Percentiles rank a stretch among this genome's conserved stretches.
phyloP scores from a whole-genome alignment of 2,329 filamentous ascomycete genomes.

The Epichloe coenophiala region DNA sequence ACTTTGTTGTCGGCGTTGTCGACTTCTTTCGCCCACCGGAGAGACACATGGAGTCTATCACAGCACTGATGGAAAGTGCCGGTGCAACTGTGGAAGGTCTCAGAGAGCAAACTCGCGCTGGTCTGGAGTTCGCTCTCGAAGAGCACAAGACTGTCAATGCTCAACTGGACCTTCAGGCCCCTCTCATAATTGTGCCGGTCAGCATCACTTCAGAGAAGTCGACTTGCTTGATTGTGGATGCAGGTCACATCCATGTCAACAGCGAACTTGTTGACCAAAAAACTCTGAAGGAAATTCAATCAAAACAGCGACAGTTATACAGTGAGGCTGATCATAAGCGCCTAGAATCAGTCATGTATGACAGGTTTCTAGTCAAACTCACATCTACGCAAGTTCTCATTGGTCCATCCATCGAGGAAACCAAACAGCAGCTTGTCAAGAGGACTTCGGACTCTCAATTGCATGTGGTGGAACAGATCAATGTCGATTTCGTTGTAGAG shows the following conservation, averaged over 20 bases:
- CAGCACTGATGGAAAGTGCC: constrained; percentile 86
- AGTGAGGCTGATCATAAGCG: constrained; percentile 79
- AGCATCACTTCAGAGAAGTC: constrained; percentile 72
- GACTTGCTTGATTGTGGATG: constrained; percentile 86
- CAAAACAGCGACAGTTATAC: constrained; percentile 77
- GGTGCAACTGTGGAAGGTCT: constrained; percentile 92
- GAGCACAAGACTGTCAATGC: constrained; percentile 98
- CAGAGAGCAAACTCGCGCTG: constrained; percentile 87
- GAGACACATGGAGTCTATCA: constrained; percentile 96
- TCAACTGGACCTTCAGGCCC: constrained; percentile 87
- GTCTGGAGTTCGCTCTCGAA: constrained; percentile 88
- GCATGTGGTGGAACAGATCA: constrained; percentile 93
- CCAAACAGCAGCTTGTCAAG: constrained; percentile 64
- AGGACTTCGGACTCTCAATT: constrained; percentile 56
- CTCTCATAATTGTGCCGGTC: constrained; percentile 90
- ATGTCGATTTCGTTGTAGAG: constrained; percentile 93
- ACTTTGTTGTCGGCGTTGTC: constrained; percentile 77
- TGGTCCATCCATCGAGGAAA: constrained; percentile 81
- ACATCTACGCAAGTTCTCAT: constrained; percentile 93
- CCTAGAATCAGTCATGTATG: constrained; percentile 90
- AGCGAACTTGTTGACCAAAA: constrained; percentile 90
- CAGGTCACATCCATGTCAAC: constrained; percentile 86
- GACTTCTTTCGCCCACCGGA: constrained; percentile 96
- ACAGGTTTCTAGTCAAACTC: constrained; percentile 87
- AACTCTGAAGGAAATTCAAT: constrained; percentile 80